A percentile compares a stretch with the other conserved stretches of the same genome.
These are phyloP conservation scores for Trichophyton simii DNA, from an alignment of 2,329 filamentous ascomycete species.

Conservation along the genomic window DNA sequence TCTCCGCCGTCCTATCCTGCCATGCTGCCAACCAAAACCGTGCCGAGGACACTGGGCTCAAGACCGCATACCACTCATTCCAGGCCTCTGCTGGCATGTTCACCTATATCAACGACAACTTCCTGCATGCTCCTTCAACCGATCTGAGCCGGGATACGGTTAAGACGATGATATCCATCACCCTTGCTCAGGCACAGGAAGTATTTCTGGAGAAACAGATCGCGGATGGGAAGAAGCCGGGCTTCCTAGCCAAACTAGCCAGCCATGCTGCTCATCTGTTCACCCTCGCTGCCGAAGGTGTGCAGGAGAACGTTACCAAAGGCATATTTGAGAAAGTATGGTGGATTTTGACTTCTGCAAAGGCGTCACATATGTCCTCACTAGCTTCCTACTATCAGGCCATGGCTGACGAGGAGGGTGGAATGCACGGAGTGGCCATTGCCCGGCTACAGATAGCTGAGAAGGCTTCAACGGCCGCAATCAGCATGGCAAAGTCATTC, in stretches of 20 bases:
- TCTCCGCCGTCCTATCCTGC: conserved; percentile 89
- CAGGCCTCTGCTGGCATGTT: conserved; percentile 99
- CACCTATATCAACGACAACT: conserved; percentile 99
- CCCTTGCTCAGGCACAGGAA: conserved; percentile 90
- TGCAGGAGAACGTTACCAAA: conserved; percentile 82
- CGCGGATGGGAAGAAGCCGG: conserved; percentile 81
- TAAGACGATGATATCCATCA: conserved; percentile 83
- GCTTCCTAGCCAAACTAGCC: conserved; percentile 79
- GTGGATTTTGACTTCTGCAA: conserved; percentile 59
- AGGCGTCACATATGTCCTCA: conserved; percentile 70
- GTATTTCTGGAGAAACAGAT: conserved; percentile 96
- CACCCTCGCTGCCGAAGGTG: conserved; percentile 72
- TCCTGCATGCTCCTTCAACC: conserved; percentile 90
- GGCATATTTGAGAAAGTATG: conserved; percentile 91
- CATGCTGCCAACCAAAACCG: conserved; percentile 89
- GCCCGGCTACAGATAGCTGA: conserved; percentile 73
- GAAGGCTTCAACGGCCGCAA: conserved; percentile 62
- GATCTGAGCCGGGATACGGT: conserved; percentile 92
- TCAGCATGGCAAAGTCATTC: conserved; percentile 63
- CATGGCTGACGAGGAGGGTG: conserved; percentile 76
- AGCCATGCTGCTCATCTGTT: conserved; percentile 85
- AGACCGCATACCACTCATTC: conserved; percentile 95
- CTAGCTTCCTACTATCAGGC: conserved; percentile 91
- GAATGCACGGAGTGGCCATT: conserved; percentile 74
- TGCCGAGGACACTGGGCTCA: conserved; percentile 81